Percentiles rank a stretch among this genome's conserved stretches.
phyloP scores from a whole-genome alignment of 176 grass and related monocot species.

The Oryza glumipatula region DNA sequence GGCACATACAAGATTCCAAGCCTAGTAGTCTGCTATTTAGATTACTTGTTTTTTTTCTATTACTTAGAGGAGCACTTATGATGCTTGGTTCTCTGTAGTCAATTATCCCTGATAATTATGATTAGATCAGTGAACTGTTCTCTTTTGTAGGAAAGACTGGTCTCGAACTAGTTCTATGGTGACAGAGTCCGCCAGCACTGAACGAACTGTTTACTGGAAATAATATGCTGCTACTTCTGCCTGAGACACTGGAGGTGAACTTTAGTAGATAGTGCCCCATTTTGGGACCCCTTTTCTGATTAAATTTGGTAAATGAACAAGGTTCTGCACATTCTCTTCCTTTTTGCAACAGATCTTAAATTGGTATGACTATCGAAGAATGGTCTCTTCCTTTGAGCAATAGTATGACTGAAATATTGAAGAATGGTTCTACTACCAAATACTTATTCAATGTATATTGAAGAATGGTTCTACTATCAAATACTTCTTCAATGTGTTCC shows the following conservation, averaged over 20 bases:
- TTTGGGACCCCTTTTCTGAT: conserved; percentile 4
- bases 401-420: no score
- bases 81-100: neutral
- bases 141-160: neutral
- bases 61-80: neutral
- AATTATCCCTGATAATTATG: neutral
- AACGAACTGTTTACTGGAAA: neutral
- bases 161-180: neutral
- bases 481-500: neutral
- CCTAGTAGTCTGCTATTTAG: neutral
- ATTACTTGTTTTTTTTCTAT: neutral
- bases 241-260: neutral
- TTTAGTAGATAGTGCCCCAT: neutral
- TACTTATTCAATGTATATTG: neutral
- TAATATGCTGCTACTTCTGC: neutral
- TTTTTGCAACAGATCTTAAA: neutral
- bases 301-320: neutral
- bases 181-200: neutral
- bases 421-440: neutral
- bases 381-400: no score
- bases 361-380: neutral
- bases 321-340: neutral
- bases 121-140: neutral
- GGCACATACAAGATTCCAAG: neutral
- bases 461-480: neutral